Percentiles rank a stretch among this genome's conserved stretches.
Evolutionary conservation across 2,329 filamentous ascomycete species (phyloP).

Genomic region (Metarhizium sp.): DNA sequence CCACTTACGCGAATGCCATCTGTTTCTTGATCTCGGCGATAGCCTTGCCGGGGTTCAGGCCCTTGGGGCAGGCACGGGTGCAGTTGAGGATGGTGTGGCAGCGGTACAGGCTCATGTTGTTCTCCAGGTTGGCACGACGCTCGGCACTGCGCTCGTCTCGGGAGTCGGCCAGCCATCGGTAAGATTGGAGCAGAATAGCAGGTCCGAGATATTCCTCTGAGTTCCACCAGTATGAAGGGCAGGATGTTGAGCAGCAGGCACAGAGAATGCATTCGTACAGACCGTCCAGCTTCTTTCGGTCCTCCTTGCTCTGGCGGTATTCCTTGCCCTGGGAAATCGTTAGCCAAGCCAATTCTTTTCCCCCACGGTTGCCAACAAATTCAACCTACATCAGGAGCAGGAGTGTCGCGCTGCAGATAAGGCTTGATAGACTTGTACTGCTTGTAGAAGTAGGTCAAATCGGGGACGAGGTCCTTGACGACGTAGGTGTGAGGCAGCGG

Average conservation of each 20-base stretch:
- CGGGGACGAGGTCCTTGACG: constrained; percentile 96
- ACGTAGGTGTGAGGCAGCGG: constrained; percentile 97
- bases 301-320: constrained; percentile 80
- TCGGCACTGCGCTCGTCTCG: constrained; percentile 83
- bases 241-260: constrained; percentile 97
- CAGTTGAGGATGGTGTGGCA: constrained; percentile 99
- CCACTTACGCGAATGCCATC: constrained; percentile 50
- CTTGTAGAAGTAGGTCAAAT: constrained; percentile 99
- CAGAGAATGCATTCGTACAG: constrained; percentile 99
- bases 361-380: neutral
- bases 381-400: constrained; percentile 65
- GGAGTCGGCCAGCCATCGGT: constrained; percentile 93
- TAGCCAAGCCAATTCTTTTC: constrained; percentile 2
- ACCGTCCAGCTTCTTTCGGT: constrained; percentile 93
- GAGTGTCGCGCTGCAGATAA: constrained; percentile 86
- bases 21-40: constrained; percentile 99
- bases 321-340: constrained; percentile 63
- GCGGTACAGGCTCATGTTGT: constrained; percentile 97
- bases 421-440: constrained; percentile 99
- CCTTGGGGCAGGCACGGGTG: constrained; percentile 96
- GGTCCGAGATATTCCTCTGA: constrained; percentile 96
- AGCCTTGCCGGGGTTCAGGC: constrained; percentile 86
- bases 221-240: constrained; percentile 99
- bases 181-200: constrained; percentile 92
- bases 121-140: constrained; percentile 87